Percentiles rank a stretch among this genome's conserved stretches.
These are phyloP conservation scores for Smithsoniella earleae DNA, from an alignment of 163 green algal species.

Conservation along the genomic window DNA sequence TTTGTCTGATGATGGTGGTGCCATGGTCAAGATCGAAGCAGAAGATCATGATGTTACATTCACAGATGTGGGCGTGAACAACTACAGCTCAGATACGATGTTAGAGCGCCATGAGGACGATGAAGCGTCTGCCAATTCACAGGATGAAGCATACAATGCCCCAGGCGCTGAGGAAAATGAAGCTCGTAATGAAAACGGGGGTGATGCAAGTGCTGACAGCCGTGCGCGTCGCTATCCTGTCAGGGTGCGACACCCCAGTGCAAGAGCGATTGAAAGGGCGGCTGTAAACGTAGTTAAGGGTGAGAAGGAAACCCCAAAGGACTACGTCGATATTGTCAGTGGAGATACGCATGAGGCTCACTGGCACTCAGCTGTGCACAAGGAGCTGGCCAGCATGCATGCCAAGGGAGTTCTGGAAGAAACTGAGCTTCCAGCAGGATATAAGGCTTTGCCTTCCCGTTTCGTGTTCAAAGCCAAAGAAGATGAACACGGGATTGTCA, in stretches of 20 bases:
- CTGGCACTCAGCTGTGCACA: conserved; percentile 30
- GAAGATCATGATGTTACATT: neutral
- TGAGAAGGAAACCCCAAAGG: too few species aligned
- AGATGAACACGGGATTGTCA: conserved; percentile 5
- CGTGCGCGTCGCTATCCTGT: conserved; percentile 8
- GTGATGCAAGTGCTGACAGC: too few species aligned
- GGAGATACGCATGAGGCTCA: neutral
- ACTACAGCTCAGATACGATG: neutral
- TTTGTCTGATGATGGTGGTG: too few species aligned
- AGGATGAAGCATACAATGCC: too few species aligned
- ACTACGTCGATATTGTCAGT: neutral
- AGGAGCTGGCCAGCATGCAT: conserved; percentile 33
- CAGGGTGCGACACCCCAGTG: conserved; percentile 28
- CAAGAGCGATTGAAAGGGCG: too few species aligned
- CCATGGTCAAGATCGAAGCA: too few species aligned
- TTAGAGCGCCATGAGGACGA: neutral
- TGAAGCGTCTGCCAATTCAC: too few species aligned
- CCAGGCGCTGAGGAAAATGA: too few species aligned
- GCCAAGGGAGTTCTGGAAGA: conserved; percentile 33
- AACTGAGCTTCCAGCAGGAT: conserved; percentile 30
- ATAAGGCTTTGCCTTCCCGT: conserved; percentile 38
- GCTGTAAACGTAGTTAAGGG: too few species aligned
- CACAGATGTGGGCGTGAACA: neutral
- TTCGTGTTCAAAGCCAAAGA: conserved; percentile 51
- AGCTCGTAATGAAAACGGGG: too few species aligned